Conservation (phyloP, 768 basidiomycete species). For the Leccinellum rugosiceps region DNA sequence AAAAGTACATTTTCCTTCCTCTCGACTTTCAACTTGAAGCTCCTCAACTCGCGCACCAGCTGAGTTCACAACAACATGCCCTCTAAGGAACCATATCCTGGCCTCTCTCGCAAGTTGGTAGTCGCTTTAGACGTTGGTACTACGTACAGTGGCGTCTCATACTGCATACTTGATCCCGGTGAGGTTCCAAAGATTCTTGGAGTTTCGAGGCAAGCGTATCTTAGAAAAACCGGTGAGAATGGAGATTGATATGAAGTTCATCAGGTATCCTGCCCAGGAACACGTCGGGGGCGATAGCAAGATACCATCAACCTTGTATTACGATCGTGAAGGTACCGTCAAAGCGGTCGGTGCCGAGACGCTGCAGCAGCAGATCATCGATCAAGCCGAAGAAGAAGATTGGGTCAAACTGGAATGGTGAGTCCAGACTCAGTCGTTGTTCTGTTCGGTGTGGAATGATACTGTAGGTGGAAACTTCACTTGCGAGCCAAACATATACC, state of each 20-base stretch:
- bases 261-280: conserved; percentile 47
- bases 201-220: conserved; percentile 23
- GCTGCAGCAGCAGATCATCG: conserved; percentile 30
- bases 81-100: conserved; percentile 32
- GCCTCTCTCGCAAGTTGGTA: conserved; percentile 39
- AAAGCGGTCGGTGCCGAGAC: conserved; percentile 46
- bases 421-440: neutral
- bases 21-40: neutral
- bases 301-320: conserved; percentile 48
- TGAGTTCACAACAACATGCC: conserved; percentile 21
- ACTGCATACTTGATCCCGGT: conserved; percentile 36
- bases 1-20: neutral
- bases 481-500: conserved; percentile 28
- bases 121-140: conserved; percentile 31
- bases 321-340: conserved; percentile 38
- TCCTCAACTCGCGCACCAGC: neutral
- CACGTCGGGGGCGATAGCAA: conserved; percentile 45
- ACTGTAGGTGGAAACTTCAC: conserved; percentile 34
- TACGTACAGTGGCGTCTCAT: conserved; percentile 35
- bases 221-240: neutral
- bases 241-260: neutral
- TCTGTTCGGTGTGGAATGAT: neutral
- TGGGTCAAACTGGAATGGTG: conserved; percentile 42
- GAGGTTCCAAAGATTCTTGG: conserved; percentile 29
- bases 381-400: conserved; percentile 36